Conservation (phyloP, 192 early-diverging fungal genomes). For the Chytriomyces hyalinus region DNA sequence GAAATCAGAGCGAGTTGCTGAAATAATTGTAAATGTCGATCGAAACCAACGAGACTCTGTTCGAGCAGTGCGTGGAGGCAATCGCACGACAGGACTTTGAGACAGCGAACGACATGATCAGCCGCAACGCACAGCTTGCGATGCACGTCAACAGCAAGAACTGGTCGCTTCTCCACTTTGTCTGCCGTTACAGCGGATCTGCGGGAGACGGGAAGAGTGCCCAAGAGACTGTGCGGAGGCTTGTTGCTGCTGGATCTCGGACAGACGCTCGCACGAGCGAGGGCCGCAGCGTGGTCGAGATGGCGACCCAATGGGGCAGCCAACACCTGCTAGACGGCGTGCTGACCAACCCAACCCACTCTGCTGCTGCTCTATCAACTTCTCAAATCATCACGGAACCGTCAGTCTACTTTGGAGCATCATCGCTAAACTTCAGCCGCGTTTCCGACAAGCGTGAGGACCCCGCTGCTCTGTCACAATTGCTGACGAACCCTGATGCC, state of each 20-base stretch:
- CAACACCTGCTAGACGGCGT: not conserved
- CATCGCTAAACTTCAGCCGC: not conserved
- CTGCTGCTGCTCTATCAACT: not conserved
- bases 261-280: not conserved
- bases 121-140: not conserved
- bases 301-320: slow-evolving; percentile 27
- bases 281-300: not conserved
- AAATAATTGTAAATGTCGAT: too few species aligned
- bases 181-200: not conserved
- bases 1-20: too few species aligned
- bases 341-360: not conserved
- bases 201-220: not conserved
- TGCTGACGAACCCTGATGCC: not conserved
- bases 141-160: slow-evolving; percentile 1
- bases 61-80: not conserved
- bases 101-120: not conserved
- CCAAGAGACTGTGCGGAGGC: not conserved
- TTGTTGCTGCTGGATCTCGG: not conserved
- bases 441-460: not conserved
- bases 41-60: not conserved
- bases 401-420: not conserved
- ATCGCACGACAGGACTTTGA: not conserved
- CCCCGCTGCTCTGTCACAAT: not conserved
- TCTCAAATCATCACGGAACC: not conserved
- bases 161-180: slow-evolving; percentile 39